These are phyloP conservation scores for Ustilago tritici DNA, from an alignment of 1,284 basidiomycete genomes.

Conservation along the genomic window DNA sequence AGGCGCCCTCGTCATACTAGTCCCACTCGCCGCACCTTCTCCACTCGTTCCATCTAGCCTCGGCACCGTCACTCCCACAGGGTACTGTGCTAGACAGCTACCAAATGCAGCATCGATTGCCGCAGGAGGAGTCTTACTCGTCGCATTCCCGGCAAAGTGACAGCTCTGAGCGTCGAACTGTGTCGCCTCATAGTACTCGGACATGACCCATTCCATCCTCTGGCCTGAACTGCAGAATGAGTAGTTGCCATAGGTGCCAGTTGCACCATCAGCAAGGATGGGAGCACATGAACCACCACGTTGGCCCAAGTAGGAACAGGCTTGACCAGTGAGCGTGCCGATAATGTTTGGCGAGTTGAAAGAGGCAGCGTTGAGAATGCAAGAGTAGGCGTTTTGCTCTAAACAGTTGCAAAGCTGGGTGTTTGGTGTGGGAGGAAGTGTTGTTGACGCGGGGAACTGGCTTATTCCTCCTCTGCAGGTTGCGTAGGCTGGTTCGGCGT, in stretches of 20 bases:
- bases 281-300: constrained; percentile 75
- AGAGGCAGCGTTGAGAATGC: constrained; percentile 77
- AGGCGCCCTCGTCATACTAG: neutral
- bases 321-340: constrained; percentile 78
- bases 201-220: constrained; percentile 78
- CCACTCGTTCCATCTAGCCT: neutral
- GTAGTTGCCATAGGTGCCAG: constrained; percentile 81
- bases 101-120: constrained; percentile 76
- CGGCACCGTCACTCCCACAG: constrained; percentile 68
- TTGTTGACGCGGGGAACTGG: constrained; percentile 77
- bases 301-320: constrained; percentile 78
- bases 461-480: constrained; percentile 77
- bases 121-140: constrained; percentile 75
- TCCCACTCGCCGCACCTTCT: neutral
- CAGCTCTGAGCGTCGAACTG: constrained; percentile 75
- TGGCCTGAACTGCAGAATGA: constrained; percentile 80
- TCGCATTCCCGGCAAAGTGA: constrained; percentile 85
- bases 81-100: constrained; percentile 78
- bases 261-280: constrained; percentile 79
- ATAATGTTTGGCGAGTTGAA: constrained; percentile 78
- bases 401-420: constrained; percentile 82
- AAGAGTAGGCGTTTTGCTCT: constrained; percentile 76
- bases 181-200: constrained; percentile 79
- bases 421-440: constrained; percentile 85
- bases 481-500: constrained; percentile 75